Evolutionary conservation across 495 filamentous ascomycete species (phyloP).

Genomic region (Gamarada debralockiae): DNA sequence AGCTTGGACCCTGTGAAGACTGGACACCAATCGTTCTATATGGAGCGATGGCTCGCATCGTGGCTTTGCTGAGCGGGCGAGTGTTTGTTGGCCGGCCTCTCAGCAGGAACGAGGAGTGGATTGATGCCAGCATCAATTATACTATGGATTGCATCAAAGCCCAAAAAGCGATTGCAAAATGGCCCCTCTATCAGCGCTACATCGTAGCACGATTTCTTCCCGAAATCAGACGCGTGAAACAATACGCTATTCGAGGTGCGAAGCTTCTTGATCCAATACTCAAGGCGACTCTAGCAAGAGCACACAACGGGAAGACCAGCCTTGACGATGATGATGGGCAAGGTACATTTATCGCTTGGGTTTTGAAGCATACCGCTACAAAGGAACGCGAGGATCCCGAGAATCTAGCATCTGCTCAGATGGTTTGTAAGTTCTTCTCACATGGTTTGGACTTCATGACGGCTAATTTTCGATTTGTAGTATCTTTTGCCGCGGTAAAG

Average conservation of each 20-base stretch:
- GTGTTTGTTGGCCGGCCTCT: constrained; percentile 52
- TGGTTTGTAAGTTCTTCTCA: too few relatives aligned
- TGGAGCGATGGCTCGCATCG: constrained; percentile 36
- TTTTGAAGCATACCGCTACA: not conserved
- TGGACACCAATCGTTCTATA: constrained; percentile 39
- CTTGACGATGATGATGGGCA: not conserved
- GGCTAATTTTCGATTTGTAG: too few relatives aligned
- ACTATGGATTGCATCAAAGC: constrained; percentile 40
- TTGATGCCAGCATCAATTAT: constrained; percentile 53
- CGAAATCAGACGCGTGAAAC: not conserved
- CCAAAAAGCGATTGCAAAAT: not conserved
- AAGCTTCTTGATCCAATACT: not conserved
- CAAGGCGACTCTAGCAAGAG: not conserved
- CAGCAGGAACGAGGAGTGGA: constrained; percentile 51
- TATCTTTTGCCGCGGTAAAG: too few relatives aligned
- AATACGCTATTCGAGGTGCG: not conserved
- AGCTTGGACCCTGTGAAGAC: constrained; percentile 24
- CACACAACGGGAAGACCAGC: not conserved
- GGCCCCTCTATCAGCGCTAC: constrained; percentile 15
- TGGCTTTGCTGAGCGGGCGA: constrained; percentile 54
- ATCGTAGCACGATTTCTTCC: not conserved
- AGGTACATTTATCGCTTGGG: not conserved
- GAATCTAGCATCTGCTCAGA: too few relatives aligned
- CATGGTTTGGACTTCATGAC: too few relatives aligned
- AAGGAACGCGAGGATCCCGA: not conserved